These are phyloP conservation scores for Wickerhamomyces chaumierensis DNA, from an alignment of 805 yeast species.

Conservation along the genomic window DNA sequence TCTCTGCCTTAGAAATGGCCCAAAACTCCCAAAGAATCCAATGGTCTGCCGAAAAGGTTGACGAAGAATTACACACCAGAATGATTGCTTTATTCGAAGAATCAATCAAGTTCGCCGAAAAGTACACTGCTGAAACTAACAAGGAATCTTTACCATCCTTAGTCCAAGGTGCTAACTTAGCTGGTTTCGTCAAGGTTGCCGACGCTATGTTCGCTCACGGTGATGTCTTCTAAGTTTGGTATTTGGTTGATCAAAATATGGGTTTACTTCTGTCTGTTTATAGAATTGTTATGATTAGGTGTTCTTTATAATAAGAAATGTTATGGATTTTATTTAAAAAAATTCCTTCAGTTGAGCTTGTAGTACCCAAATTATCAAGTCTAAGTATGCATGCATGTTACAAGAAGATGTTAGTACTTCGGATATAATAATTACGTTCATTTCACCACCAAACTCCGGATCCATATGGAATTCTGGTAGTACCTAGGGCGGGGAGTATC, in stretches of 20 bases:
- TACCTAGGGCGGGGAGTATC: no score
- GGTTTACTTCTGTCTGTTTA: no score
- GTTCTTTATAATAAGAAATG: background rate
- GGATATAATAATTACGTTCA: no score
- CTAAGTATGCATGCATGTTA: no score
- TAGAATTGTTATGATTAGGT: background rate
- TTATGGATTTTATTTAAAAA: no score
- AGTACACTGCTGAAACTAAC: constrained; percentile 61
- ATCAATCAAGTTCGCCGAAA: constrained; percentile 80
- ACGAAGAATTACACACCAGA: constrained; percentile 77
- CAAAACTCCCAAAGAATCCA: constrained; percentile 91
- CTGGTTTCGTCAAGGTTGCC: constrained; percentile 97
- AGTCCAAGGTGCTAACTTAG: constrained; percentile 98
- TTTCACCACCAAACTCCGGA: no score
- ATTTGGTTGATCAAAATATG: background rate
- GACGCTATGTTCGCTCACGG: constrained; percentile 98
- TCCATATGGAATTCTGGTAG: no score
- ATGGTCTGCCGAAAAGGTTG: constrained; percentile 93
- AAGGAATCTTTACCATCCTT: constrained; percentile 76
- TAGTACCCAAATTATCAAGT: no score
- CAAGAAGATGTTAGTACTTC: no score
- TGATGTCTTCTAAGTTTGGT: constrained; percentile 36
- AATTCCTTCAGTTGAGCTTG: no score
- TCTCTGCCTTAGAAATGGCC: constrained; percentile 98
- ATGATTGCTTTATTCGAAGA: constrained; percentile 89